Conservation (phyloP, 2,329 filamentous ascomycete genomes). For the Amphichorda felina region DNA sequence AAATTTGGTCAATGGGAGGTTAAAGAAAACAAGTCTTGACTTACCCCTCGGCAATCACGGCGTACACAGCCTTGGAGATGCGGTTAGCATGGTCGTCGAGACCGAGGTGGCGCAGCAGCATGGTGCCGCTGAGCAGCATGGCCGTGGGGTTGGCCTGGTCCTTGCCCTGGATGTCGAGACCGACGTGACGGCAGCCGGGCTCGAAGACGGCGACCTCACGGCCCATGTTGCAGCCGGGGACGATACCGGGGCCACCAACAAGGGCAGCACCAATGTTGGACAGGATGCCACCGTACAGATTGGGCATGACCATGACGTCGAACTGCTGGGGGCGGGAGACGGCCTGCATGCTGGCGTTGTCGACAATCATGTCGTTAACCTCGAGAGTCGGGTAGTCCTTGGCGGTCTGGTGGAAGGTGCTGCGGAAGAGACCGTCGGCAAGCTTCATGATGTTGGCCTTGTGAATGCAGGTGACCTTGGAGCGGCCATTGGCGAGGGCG, state of each 20-base stretch:
- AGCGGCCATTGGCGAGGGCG: slow-evolving; percentile 94
- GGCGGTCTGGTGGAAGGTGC: slow-evolving; percentile 85
- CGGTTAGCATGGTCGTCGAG: slow-evolving; percentile 97
- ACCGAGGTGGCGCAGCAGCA: slow-evolving; percentile 94
- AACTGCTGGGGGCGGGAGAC: slow-evolving; percentile 95
- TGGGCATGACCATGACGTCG: slow-evolving; percentile 99
- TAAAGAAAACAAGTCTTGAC: slow-evolving; percentile 18
- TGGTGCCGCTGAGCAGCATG: slow-evolving; percentile 86
- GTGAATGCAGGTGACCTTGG: slow-evolving; percentile 99
- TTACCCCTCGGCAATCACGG: slow-evolving; percentile 80
- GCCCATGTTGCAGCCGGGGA: slow-evolving; percentile 99
- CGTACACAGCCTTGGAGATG: slow-evolving; percentile 77
- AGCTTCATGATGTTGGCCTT: slow-evolving; percentile 99
- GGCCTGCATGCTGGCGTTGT: slow-evolving; percentile 99
- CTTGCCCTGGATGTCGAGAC: slow-evolving; percentile 99
- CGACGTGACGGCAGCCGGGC: slow-evolving; percentile 97
- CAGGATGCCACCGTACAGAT: slow-evolving; percentile 95
- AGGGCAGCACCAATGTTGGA: slow-evolving; percentile 98
- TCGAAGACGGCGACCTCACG: slow-evolving; percentile 97
- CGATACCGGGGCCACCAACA: slow-evolving; percentile 91
- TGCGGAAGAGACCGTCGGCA: slow-evolving; percentile 95
- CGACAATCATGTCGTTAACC: slow-evolving; percentile 99
- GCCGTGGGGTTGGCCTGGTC: slow-evolving; percentile 98
- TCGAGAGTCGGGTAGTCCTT: slow-evolving; percentile 94
- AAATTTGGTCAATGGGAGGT: background rate